These are phyloP conservation scores for Luzula sylvatica DNA, from an alignment of 176 grass and related monocot species.

Conservation along the genomic window DNA sequence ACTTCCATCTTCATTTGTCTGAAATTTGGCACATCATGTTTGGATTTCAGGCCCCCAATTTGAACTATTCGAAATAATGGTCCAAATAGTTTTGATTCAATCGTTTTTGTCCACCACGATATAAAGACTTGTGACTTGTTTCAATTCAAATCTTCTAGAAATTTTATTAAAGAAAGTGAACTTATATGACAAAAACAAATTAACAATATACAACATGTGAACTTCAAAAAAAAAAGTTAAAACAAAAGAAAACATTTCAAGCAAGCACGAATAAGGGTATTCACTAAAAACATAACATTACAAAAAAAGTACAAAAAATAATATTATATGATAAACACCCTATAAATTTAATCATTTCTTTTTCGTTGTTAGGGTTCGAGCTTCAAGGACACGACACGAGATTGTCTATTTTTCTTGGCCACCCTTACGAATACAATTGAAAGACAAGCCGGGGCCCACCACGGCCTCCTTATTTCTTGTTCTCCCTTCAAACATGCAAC, in stretches of 20 bases:
- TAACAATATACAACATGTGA: conserved; percentile 22
- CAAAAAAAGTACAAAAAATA: neutral
- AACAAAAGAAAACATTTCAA: conserved; percentile 1
- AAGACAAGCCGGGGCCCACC: conserved; percentile 81
- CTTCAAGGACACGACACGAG: conserved; percentile 88
- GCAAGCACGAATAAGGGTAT: conserved; percentile 11
- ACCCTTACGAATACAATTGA: conserved; percentile 62
- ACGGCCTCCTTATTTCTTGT: conserved; percentile 91
- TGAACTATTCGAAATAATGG: too few species aligned
- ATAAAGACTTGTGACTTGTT: too few species aligned
- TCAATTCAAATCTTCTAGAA: too few species aligned
- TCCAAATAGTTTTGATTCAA: too few species aligned
- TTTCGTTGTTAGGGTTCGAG: conserved; percentile 47
- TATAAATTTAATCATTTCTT: neutral
- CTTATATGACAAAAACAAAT: conserved; percentile 44
- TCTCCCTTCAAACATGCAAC: conserved; percentile 93
- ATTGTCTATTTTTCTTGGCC: conserved; percentile 71
- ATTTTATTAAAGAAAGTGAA: too few species aligned
- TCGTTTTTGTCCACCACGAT: too few species aligned
- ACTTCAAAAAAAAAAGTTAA: conserved; percentile 15
- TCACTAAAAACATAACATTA: conserved; percentile 10
- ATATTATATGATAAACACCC: neutral
- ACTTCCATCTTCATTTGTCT: too few species aligned
- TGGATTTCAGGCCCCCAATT: too few species aligned
- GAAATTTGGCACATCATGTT: too few species aligned